phyloP scores from a whole-genome alignment of 2,329 filamentous ascomycete species.

The Aspergillus hiratsukae region DNA sequence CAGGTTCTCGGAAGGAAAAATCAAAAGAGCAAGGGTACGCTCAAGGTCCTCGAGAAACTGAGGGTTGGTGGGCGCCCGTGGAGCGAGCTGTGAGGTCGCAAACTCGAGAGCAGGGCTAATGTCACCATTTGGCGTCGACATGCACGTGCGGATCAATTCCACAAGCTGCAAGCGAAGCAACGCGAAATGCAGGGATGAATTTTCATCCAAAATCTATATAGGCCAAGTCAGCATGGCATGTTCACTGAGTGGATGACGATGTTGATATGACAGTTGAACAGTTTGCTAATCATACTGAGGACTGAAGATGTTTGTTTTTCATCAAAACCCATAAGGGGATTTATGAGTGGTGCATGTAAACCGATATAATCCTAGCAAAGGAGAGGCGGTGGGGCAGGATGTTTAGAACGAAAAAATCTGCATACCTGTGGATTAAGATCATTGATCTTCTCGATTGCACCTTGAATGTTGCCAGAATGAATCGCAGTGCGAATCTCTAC shows the following conservation, averaged over 20 bases:
- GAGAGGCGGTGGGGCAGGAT: constrained; percentile 5
- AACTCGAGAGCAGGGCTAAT: constrained; percentile 79
- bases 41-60: constrained; percentile 84
- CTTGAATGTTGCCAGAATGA: constrained; percentile 76
- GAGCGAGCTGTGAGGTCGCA: constrained; percentile 80
- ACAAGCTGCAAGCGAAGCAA: constrained; percentile 87
- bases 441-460: constrained; percentile 81
- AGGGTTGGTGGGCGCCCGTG: constrained; percentile 74
- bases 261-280: constrained; percentile 12
- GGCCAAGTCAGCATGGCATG: constrained; percentile 20
- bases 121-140: constrained; percentile 61
- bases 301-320: constrained; percentile 75
- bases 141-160: constrained; percentile 81
- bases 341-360: constrained; percentile 99
- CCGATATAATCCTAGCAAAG: constrained; percentile 83
- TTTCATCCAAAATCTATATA: constrained; percentile 74
- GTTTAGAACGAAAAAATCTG: constrained; percentile 7
- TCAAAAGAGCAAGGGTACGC: constrained; percentile 84
- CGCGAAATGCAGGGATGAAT: constrained; percentile 81
- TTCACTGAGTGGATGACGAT: constrained; percentile 9
- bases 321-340: constrained; percentile 77
- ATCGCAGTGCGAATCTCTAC: constrained; percentile 83
- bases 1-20: constrained; percentile 79
- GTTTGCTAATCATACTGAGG: constrained; percentile 71
- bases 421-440: constrained; percentile 87